phyloP scores from a whole-genome alignment of 2,329 filamentous ascomycete species.

The Hypoxylon sp. region DNA sequence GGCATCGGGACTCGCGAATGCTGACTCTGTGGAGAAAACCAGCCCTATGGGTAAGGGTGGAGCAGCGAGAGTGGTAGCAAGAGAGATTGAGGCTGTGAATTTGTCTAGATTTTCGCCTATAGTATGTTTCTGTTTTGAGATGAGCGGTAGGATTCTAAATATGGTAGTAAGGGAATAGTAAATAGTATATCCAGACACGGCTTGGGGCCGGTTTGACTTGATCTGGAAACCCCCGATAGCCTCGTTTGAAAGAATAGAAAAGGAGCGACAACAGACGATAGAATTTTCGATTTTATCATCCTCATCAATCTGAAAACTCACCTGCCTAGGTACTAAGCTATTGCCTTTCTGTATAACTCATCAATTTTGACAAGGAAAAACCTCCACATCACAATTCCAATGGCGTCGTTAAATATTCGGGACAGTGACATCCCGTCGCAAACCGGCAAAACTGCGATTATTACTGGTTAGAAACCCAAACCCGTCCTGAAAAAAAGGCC shows the following conservation, averaged over 20 bases:
- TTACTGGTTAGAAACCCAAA: background rate
- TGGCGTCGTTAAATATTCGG: background rate
- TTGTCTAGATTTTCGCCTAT: too few relatives aligned
- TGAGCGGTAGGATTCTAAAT: too few relatives aligned
- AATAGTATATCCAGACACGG: too few relatives aligned
- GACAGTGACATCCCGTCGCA: background rate
- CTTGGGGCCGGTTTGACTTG: background rate
- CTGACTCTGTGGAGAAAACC: slow-evolving; percentile 37
- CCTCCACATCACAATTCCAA: background rate
- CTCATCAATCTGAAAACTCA: too few relatives aligned
- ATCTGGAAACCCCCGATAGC: background rate
- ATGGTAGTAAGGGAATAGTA: too few relatives aligned
- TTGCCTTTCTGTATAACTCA: too few relatives aligned
- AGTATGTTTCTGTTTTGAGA: too few relatives aligned
- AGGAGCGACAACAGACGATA: background rate
- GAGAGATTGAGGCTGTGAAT: background rate
- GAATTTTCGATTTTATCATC: background rate
- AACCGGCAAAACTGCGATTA: background rate
- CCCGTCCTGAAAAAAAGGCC: background rate
- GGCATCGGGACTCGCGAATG: slow-evolving; percentile 39
- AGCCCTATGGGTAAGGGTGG: background rate
- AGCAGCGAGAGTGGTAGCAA: background rate
- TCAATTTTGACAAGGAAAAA: background rate
- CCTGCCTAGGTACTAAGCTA: too few relatives aligned
- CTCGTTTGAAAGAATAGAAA: background rate